phyloP scores from a whole-genome alignment of 2,329 filamentous ascomycete genomes.

The Paradendryphiella salina region DNA sequence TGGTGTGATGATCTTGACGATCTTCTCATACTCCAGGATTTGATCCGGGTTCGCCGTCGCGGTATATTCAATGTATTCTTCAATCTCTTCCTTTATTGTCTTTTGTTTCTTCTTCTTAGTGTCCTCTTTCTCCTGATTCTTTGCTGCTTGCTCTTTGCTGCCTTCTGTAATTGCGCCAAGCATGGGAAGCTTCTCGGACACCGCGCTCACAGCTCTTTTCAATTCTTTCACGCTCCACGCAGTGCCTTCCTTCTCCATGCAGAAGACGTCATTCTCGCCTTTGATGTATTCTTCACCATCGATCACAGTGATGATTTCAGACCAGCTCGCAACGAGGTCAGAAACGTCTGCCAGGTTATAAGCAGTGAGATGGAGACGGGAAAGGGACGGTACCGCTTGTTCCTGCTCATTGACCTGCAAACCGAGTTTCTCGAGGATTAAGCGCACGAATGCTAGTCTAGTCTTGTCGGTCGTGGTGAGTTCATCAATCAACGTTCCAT shows the following conservation, averaged over 20 bases:
- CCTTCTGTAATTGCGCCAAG: slow-evolving; percentile 34
- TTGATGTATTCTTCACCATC: slow-evolving; percentile 72
- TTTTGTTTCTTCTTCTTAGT: slow-evolving; percentile 31
- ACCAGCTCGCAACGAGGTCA: slow-evolving; percentile 67
- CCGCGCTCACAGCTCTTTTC: slow-evolving; percentile 42
- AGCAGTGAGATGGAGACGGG: slow-evolving; percentile 79
- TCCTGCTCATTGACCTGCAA: slow-evolving; percentile 74
- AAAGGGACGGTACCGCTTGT: slow-evolving; percentile 74
- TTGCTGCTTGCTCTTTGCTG: background rate
- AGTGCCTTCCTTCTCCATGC: slow-evolving; percentile 68
- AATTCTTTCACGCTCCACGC: slow-evolving; percentile 36
- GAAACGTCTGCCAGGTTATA: slow-evolving; percentile 65
- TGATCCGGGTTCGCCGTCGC: slow-evolving; percentile 53
- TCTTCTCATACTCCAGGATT: slow-evolving; percentile 72
- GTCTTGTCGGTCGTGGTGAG: slow-evolving; percentile 70
- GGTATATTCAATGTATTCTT: slow-evolving; percentile 36
- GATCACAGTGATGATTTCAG: slow-evolving; percentile 67
- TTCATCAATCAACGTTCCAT: slow-evolving; percentile 68
- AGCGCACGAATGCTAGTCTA: slow-evolving; percentile 75
- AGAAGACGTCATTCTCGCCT: slow-evolving; percentile 81
- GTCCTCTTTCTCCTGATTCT: slow-evolving; percentile 17
- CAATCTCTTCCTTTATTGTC: slow-evolving; percentile 36
- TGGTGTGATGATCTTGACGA: slow-evolving; percentile 73
- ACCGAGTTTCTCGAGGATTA: slow-evolving; percentile 77
- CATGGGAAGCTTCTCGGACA: slow-evolving; percentile 34